phyloP scores from a whole-genome alignment of 108 stramenopile genomes.

The Mediolabrus comicus region DNA sequence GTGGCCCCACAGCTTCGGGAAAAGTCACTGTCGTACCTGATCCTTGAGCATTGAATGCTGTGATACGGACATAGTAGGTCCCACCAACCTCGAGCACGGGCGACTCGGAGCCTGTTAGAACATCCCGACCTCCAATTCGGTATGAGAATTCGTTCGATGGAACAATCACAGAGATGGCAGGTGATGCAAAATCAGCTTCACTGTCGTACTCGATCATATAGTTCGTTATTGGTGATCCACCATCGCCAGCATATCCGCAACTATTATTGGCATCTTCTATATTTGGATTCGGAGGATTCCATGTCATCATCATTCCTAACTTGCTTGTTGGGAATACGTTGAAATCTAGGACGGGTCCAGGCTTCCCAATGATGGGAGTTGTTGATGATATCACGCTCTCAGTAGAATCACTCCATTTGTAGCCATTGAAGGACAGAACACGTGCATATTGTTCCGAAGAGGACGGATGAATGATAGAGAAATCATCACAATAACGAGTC shows the following conservation, averaged over 20 bases:
- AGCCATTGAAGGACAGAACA: constrained; percentile 75
- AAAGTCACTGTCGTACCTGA: constrained; percentile 53
- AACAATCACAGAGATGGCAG: constrained; percentile 51
- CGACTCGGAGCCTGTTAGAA: constrained; percentile 69
- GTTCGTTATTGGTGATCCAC: constrained; percentile 69
- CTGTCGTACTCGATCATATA: constrained; percentile 88
- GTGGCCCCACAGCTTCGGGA: constrained; percentile 48
- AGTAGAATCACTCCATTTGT: constrained; percentile 48
- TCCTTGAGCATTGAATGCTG: constrained; percentile 76
- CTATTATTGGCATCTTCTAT: constrained; percentile 16
- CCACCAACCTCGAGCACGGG: constrained; percentile 53
- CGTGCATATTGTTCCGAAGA: constrained; percentile 59
- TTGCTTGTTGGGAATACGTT: constrained; percentile 48
- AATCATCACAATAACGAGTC: constrained; percentile 59
- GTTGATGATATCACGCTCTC: not conserved
- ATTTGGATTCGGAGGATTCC: constrained; percentile 57
- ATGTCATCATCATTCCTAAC: constrained; percentile 69
- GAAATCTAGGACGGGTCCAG: constrained; percentile 42
- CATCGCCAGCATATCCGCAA: constrained; percentile 76
- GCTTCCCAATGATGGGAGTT: constrained; percentile 14
- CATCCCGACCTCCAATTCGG: constrained; percentile 74
- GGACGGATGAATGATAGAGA: constrained; percentile 52
- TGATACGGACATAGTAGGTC: constrained; percentile 69
- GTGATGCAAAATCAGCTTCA: constrained; percentile 61
- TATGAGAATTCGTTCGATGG: constrained; percentile 34